Conservation (phyloP, 2,329 filamentous ascomycete genomes). For the Penicillium sp. region DNA sequence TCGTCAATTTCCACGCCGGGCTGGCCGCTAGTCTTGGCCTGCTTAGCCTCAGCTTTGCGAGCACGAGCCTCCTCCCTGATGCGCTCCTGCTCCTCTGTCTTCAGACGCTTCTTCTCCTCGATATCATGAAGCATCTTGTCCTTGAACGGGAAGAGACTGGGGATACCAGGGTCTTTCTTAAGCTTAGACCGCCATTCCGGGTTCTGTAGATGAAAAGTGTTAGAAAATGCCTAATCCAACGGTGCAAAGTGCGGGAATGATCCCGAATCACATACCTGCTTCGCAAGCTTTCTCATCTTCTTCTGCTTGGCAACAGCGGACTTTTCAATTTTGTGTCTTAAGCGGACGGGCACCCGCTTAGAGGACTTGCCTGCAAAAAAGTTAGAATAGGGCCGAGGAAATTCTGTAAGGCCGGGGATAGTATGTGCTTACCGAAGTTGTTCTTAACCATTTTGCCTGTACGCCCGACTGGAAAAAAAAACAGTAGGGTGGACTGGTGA, state of each 20-base stretch:
- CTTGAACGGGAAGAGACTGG: conserved; percentile 97
- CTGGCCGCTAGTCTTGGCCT: conserved; percentile 34
- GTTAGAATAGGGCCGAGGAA: conserved; percentile 4
- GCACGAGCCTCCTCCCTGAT: conserved; percentile 65
- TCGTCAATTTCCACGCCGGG: conserved; percentile 36
- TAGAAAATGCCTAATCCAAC: conserved; percentile 2
- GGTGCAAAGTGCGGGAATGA: neutral
- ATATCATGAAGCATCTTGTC: conserved; percentile 93
- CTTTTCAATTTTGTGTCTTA: conserved; percentile 96
- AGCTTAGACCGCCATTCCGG: conserved; percentile 93
- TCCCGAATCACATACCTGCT: conserved; percentile 61
- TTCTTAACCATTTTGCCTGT: conserved; percentile 41
- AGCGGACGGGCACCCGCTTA: conserved; percentile 84
- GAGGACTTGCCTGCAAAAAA: conserved; percentile 76
- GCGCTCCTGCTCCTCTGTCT: conserved; percentile 74
- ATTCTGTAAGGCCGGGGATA: neutral
- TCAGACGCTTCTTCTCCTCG: conserved; percentile 79
- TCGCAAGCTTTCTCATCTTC: conserved; percentile 84
- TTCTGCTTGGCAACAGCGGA: conserved; percentile 84
- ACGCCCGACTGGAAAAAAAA: conserved; percentile 14
- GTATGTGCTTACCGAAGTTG: conserved; percentile 31
- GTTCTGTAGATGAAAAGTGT: conserved; percentile 56
- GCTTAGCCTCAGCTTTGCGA: conserved; percentile 38
- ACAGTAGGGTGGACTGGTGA: conserved; percentile 11
- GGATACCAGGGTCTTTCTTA: conserved; percentile 98